Base-by-base conservation (phyloP, 2,329 filamentous ascomycete species). In the Colletotrichum eremochloae region DNA sequence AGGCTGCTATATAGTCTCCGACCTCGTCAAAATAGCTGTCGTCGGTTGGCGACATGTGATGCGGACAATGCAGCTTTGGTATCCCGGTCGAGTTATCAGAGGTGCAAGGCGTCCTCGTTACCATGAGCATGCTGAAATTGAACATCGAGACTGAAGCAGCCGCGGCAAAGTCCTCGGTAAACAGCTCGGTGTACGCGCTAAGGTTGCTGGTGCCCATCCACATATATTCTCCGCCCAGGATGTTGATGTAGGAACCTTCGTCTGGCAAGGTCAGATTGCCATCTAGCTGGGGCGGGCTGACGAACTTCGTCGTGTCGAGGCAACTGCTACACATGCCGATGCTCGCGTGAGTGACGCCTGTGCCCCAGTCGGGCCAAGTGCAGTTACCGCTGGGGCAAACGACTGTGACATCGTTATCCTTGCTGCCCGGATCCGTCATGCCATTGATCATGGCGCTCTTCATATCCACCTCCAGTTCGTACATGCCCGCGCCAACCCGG, bases 391-490 rank as follows among this genome's bases (percentile, higher is more conserved):
- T 68, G 29, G 44, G 7, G 46, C 69, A 68, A n/a, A 5, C 7
- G n/a, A 68, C 65, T 1, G 48, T 38, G 52, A 72, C 69, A 29
- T 63, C 38, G 63, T 53, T 74, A 63, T 78, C 76, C 53, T 76
- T 72, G 29, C 77, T 73, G 1, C 61, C 67, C 2, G 78, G 78
- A 36, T 78, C 76, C 3, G 75, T 76, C 20, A 80, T 68, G 7
- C 75, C 79, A 46, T 78, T 75, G 63, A 80, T 72, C 76, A 80
- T 79, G 20, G 77, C 69, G 36, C 76, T 76, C 66, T 80, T 80
- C 77, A 80, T 79, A 60, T 79, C 79, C 1, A 76, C 72, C 56
- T 77, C 75, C 6, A 78, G 38, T 48, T 80, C 74, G 31, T 68
- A 79, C 4, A 14, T 8, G 1, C 77, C 77, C 0, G 75, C 76